Conservation (phyloP, 2,329 filamentous ascomycete genomes). For the Fusarium sp. region DNA sequence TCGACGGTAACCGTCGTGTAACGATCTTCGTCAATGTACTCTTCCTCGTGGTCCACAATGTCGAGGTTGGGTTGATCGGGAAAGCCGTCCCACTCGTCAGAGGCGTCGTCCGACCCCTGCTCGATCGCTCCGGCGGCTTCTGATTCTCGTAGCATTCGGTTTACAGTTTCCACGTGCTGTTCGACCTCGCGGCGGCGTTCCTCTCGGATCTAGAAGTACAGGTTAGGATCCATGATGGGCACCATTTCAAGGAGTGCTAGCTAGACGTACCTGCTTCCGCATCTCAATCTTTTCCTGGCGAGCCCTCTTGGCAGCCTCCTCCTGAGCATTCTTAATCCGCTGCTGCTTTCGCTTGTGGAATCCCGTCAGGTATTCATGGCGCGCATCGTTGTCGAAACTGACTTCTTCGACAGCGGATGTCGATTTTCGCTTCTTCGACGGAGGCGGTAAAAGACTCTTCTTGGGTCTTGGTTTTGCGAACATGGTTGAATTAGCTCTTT, state of each 20-base stretch:
- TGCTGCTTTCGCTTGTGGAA: slow-evolving; percentile 97
- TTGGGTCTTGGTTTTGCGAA: slow-evolving; percentile 71
- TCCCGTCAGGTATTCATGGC: slow-evolving; percentile 90
- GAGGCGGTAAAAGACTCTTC: slow-evolving; percentile 67
- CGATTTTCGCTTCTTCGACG: slow-evolving; percentile 75
- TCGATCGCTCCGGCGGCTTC: slow-evolving; percentile 56
- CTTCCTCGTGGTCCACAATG: slow-evolving; percentile 83
- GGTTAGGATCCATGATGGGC: slow-evolving; percentile 24
- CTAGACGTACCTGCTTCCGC: slow-evolving; percentile 76
- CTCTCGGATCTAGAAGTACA: slow-evolving; percentile 76
- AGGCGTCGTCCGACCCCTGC: slow-evolving; percentile 55
- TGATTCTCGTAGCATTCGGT: slow-evolving; percentile 74
- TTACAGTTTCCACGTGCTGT: slow-evolving; percentile 82
- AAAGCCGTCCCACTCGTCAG: slow-evolving; percentile 75
- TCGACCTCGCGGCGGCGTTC: slow-evolving; percentile 85
- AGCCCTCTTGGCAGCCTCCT: slow-evolving; percentile 80
- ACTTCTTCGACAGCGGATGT: slow-evolving; percentile 79
- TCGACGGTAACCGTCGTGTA: slow-evolving; percentile 97
- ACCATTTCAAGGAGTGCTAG: neutral
- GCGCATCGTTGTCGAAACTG: slow-evolving; percentile 82
- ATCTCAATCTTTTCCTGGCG: slow-evolving; percentile 80
- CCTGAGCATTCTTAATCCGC: slow-evolving; percentile 86
- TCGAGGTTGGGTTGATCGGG: slow-evolving; percentile 61
- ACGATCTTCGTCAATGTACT: slow-evolving; percentile 96
- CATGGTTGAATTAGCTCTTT: slow-evolving; percentile 43